phyloP scores from a whole-genome alignment of 179 eudicot species.

The Sideroxylon spinosum region DNA sequence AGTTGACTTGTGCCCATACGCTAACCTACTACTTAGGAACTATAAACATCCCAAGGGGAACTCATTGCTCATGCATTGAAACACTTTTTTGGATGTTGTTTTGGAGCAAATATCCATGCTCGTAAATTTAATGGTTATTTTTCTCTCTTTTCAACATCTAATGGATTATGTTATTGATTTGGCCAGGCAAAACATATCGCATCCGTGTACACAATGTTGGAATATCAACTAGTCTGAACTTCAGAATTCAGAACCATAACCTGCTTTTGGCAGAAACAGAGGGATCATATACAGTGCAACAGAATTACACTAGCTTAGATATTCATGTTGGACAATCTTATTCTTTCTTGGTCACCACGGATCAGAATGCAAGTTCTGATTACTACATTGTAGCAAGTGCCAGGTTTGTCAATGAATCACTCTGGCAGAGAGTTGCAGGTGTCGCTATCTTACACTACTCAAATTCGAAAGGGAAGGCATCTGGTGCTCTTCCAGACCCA shows the following conservation, averaged over 20 bases:
- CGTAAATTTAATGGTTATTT: neutral
- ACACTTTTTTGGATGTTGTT: neutral
- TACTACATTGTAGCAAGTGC: constrained; percentile 66
- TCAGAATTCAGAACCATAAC: constrained; percentile 62
- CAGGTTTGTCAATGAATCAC: constrained; percentile 50
- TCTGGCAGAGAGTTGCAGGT: constrained; percentile 56
- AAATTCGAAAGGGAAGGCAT: constrained; percentile 62
- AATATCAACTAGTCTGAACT: constrained; percentile 58
- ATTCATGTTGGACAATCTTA: constrained; percentile 66
- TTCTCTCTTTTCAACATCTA: neutral
- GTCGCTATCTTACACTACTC: constrained; percentile 54
- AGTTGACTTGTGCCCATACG: neutral
- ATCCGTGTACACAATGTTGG: constrained; percentile 64
- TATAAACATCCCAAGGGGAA: neutral
- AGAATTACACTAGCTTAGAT: constrained; percentile 62
- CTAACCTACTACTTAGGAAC: neutral
- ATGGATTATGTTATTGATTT: neutral
- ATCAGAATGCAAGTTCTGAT: constrained; percentile 65
- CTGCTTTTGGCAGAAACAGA: constrained; percentile 56
- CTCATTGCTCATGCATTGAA: neutral
- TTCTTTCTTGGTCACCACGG: constrained; percentile 59
- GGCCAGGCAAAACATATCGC: constrained; percentile 56
- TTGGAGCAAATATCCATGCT: neutral
- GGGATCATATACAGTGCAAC: constrained; percentile 66
- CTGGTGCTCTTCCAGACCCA: constrained; percentile 59